These are phyloP conservation scores for Galium porrigens DNA, from an alignment of 305 asterid genomes.

Conservation along the genomic window DNA sequence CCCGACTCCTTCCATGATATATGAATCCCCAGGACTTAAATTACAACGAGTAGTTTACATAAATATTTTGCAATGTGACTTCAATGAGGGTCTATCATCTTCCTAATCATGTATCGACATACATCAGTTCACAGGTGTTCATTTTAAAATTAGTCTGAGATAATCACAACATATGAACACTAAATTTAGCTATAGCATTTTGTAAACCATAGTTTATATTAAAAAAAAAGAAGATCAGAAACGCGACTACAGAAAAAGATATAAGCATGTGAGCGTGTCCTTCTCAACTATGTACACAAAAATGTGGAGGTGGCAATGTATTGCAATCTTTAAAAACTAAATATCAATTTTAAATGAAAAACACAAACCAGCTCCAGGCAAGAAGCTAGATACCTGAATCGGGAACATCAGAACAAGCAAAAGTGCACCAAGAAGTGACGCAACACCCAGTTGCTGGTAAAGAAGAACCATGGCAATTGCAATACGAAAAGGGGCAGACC, in stretches of 20 bases:
- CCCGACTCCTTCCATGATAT: not conserved
- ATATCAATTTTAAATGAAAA: not conserved
- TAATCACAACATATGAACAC: not conserved
- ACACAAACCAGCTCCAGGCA: not conserved
- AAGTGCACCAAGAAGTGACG: constrained; percentile 72
- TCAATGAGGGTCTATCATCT: not conserved
- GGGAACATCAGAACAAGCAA: constrained; percentile 76
- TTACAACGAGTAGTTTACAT: not conserved
- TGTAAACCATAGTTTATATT: not conserved
- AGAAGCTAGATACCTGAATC: constrained; percentile 45
- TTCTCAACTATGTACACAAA: not conserved
- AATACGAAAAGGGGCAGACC: constrained; percentile 89
- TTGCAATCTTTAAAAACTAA: not conserved
- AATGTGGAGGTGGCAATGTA: not conserved
- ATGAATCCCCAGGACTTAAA: not conserved
- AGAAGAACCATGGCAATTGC: constrained; percentile 72
- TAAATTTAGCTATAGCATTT: not conserved
- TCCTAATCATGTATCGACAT: not conserved
- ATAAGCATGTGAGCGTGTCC: not conserved
- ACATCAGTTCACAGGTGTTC: not conserved
- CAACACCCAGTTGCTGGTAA: constrained; percentile 73
- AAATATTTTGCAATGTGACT: not conserved
- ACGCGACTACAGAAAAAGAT: no score
- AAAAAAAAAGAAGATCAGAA: no score
- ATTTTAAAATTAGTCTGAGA: not conserved